Conservation (phyloP, 2,329 filamentous ascomycete genomes). For the Fusarium proliferatum region DNA sequence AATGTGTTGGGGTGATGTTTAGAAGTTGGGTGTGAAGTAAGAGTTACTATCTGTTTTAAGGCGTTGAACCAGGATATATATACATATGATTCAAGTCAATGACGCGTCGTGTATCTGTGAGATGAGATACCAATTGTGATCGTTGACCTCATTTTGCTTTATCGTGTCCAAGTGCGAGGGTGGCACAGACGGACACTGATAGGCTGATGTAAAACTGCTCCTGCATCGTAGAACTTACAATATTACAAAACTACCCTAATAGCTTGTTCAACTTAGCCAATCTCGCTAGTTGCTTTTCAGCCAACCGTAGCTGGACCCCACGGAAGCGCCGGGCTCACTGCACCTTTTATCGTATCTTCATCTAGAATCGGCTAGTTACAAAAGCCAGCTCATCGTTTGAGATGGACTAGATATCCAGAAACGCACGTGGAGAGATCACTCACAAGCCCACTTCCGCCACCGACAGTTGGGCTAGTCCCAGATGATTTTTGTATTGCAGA, state of each 20-base stretch:
- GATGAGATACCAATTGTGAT: neutral
- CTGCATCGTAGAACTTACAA: neutral
- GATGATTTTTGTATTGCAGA: no score
- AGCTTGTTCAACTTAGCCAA: fast-evolving
- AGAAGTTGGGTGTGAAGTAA: neutral
- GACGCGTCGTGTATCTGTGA: neutral
- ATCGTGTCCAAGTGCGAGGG: neutral
- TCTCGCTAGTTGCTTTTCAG: neutral
- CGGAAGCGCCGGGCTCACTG: neutral
- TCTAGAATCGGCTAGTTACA: neutral
- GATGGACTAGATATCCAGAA: no score
- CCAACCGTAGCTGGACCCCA: neutral
- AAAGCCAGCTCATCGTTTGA: neutral
- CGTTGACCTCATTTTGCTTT: neutral
- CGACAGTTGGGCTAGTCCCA: no score
- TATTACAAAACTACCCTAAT: neutral
- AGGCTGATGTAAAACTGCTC: neutral
- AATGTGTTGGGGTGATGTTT: neutral
- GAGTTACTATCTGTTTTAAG: fast-evolving
- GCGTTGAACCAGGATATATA: neutral
- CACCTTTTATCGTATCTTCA: neutral
- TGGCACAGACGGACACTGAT: neutral
- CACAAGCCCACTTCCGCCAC: no score
- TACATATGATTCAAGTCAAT: neutral
- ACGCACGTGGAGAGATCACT: no score